Conservation (phyloP, 164 flowering plant genomes). For the Sextonia rubra region DNA sequence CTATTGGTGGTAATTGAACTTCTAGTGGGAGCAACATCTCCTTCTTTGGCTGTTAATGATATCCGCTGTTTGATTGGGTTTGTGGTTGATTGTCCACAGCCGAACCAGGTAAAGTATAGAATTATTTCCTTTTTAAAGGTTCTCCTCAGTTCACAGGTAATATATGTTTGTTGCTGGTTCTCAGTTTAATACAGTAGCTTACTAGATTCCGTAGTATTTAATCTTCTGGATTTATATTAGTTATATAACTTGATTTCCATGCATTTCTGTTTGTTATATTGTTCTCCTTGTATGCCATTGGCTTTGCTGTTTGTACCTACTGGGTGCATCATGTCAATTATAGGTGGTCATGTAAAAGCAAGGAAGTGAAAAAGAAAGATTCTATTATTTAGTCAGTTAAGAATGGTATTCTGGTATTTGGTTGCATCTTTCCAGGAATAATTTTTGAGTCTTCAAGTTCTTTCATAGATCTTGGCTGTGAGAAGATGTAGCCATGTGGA, state of each 20-base stretch:
- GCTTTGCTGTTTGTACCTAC: not conserved
- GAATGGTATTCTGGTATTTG: not conserved
- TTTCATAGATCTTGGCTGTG: too few relatives aligned
- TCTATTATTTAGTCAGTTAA: not conserved
- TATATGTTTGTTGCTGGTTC: not conserved
- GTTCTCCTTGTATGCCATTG: not conserved
- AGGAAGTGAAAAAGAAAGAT: too few relatives aligned
- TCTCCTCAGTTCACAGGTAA: not conserved
- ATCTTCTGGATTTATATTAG: not conserved
- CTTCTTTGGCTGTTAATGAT: slow-evolving; percentile 74
- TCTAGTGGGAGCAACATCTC: slow-evolving; percentile 74
- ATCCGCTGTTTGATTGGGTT: slow-evolving; percentile 77
- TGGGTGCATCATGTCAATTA: not conserved
- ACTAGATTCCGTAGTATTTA: not conserved
- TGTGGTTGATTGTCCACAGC: slow-evolving; percentile 90
- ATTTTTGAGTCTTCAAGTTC: too few relatives aligned
- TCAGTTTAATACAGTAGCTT: not conserved
- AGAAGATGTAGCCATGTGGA: too few relatives aligned
- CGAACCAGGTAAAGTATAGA: slow-evolving; percentile 65
- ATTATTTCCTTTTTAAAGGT: slow-evolving; percentile 4
- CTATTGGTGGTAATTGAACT: slow-evolving; percentile 89
- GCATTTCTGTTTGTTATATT: too few relatives aligned
- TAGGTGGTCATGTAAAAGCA: too few relatives aligned
- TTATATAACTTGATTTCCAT: too few relatives aligned
- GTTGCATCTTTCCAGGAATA: not conserved